Percentiles rank a stretch among this genome's conserved stretches.
These are phyloP conservation scores for Chimonanthus salicifolius DNA, from an alignment of 164 flowering plant genomes.

Conservation along the genomic window DNA sequence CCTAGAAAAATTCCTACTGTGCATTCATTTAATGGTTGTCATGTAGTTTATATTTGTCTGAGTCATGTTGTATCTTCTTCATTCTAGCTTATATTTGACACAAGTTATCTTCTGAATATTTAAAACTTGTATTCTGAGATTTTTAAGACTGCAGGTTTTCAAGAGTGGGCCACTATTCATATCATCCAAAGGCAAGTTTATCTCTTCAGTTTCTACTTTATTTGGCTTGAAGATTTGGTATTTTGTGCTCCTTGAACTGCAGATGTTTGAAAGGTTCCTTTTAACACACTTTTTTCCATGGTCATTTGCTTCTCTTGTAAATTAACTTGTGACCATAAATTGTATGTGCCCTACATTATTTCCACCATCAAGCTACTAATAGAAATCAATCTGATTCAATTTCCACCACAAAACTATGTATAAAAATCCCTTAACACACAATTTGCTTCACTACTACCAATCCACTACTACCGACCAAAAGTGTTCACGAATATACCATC, in stretches of 20 bases:
- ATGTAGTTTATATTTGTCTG: not conserved
- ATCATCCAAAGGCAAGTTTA: conserved; percentile 59
- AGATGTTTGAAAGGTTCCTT: not conserved
- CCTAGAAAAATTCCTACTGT: not conserved
- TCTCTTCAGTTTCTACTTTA: conserved; percentile 1
- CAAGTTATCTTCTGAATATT: not conserved
- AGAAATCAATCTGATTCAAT: not conserved
- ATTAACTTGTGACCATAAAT: not conserved
- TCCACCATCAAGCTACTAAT: too few relatives aligned
- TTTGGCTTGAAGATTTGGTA: not conserved
- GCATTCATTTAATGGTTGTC: not conserved
- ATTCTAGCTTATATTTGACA: not conserved
- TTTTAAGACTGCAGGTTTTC: conserved; percentile 44
- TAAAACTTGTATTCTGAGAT: conserved; percentile 4
- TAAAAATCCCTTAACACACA: not conserved
- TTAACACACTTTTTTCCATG: not conserved
- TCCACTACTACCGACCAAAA: too few relatives aligned
- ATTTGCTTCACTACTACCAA: not conserved
- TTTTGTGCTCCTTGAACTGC: not conserved
- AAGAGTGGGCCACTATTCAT: conserved; percentile 73
- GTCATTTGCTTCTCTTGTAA: too few relatives aligned
- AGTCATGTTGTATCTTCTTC: not conserved
- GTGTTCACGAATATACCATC: not conserved
- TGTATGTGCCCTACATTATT: not conserved
- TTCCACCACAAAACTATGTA: not conserved